Evolutionary conservation across 768 basidiomycete species (phyloP), one percentile per base, ranked within the genome.

Genomic region (Suillus variegatus): DNA sequence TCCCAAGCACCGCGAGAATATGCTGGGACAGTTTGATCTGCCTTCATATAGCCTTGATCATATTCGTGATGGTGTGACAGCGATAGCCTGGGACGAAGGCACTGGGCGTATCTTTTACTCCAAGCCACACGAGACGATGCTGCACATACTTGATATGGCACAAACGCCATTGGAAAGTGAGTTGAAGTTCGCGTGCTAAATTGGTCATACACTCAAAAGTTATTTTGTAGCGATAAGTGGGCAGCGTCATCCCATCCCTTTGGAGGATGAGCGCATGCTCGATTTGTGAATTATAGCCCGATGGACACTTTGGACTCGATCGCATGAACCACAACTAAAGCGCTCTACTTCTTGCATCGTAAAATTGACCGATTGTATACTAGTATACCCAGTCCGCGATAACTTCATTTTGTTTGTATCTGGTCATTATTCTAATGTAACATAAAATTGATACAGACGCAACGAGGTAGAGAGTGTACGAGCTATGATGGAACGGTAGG

Each of bases 71-170:
- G 84, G 81, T 10, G 72, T 87, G 43, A 74, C 75, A n/a, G 79
- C 85, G 20, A 81, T 89, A 41, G 79, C 85, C 8, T 91, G 87
- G 86, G 89, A 91, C 66, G 89, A 91, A 72, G 78, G 81, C 28
- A 85, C 84, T 14, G 89, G 88, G 4, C 80, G 88, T 46, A 78
- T 90, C 16, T 84, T 85, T 68, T 75, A 89, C 8, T 83, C 84
- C 54, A 76, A 80, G 40, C 79, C 79, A 14, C 69, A 80, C 9
- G 81, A 81, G 36, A 62, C 75, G 4, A 65, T 74, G 16, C 76
- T 89, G 51, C 73, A 78, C 40, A 79, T 88, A 41, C 70, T 85
- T 64, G 87, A 89, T 69, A 83, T 85, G 57, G 82, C 82, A 8
- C 69, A 72, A 56, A 74, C 75, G 7, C 79, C 78, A 2, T 64